Evolutionary conservation across 345 rosid species (phyloP), one percentile per base, ranked within the genome.

Genomic region (Laguncularia racemosa): DNA sequence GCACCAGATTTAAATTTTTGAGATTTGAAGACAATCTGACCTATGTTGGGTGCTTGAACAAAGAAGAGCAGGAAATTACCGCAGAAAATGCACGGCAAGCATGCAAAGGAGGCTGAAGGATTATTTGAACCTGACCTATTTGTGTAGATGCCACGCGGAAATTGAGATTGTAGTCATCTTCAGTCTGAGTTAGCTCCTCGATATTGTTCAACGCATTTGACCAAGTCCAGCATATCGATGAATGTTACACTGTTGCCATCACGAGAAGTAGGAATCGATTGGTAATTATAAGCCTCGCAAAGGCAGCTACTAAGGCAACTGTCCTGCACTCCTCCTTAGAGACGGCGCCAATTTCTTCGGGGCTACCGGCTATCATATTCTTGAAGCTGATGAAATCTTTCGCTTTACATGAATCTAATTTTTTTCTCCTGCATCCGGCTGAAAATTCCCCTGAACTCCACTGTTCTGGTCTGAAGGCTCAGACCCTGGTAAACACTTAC

Each of bases 401-500:
- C 68, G 13, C 3, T 50, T 55, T 57, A 49, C 21, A 61, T 78
- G 76, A 5, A 15, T 14, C 14, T 28, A 16, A 9, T 16, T 62
- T 14, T 6, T 4, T 74, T 53, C 73, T 55, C 0, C 0, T 9
- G 54, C 84, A 78, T 14, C 73, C 80, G 1, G 4, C 60, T 3
- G 26, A 17, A 28, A 15, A 63, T 0, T 60, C 56, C 17, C 60
- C 50, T 0, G 50, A 43, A 0, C 40, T 44, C 82, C 78, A 66
- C 3, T 20, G 4, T 3, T 63, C 60, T 0, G 44, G 33, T 2
- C 48, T 2, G 0, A 1, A 6, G 71, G 81, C 55, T 19, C 8
- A 48, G 70, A 82, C 13, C 84, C 84, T 0, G 76, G 75, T 38
- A 74, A 63, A 51, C 87, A 82, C 14, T 40, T 55, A 66, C 87